Percentiles rank a stretch among this genome's conserved stretches.
Conservation (phyloP, 2,329 filamentous ascomycete species). For the Neonectria punicea region DNA sequence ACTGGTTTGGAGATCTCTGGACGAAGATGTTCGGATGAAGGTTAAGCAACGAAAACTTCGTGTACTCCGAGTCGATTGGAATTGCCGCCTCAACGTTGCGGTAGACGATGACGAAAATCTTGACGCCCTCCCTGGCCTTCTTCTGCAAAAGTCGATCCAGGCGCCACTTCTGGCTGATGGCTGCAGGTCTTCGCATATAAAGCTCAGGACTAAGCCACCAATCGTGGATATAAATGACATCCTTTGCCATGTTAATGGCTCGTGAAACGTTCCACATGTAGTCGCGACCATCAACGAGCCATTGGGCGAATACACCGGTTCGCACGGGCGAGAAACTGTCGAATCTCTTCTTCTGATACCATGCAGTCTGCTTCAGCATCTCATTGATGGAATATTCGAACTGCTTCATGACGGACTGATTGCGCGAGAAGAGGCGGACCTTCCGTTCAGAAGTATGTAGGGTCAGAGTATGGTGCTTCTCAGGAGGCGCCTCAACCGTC, state of each 20-base stretch:
- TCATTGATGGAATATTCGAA: conserved; percentile 92
- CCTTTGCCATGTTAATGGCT: conserved; percentile 95
- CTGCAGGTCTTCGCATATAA: conserved; percentile 92
- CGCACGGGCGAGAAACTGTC: conserved; percentile 93
- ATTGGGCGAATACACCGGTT: conserved; percentile 88
- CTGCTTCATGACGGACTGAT: conserved; percentile 87
- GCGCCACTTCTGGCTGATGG: conserved; percentile 98
- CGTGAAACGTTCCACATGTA: conserved; percentile 99
- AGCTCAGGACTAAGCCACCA: conserved; percentile 99
- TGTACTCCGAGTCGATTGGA: conserved; percentile 98
- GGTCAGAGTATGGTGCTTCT: conserved; percentile 84
- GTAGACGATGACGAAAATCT: conserved; percentile 97
- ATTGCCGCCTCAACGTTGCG: conserved; percentile 97
- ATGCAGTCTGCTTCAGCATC: conserved; percentile 85
- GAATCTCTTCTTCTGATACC: conserved; percentile 87
- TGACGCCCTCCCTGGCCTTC: conserved; percentile 94
- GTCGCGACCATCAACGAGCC: conserved; percentile 95
- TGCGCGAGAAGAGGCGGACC: conserved; percentile 89
- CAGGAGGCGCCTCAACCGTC: conserved; percentile 49
- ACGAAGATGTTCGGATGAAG: conserved; percentile 97
- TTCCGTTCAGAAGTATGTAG: conserved; percentile 93
- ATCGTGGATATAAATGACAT: conserved; percentile 98
- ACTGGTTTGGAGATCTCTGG: conserved; percentile 94
- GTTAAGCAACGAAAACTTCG: conserved; percentile 94
- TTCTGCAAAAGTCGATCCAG: conserved; percentile 91